Evolutionary conservation across 371 early-diverging fungal genomes (phyloP).

Genomic region (Gilbertella persicaria): DNA sequence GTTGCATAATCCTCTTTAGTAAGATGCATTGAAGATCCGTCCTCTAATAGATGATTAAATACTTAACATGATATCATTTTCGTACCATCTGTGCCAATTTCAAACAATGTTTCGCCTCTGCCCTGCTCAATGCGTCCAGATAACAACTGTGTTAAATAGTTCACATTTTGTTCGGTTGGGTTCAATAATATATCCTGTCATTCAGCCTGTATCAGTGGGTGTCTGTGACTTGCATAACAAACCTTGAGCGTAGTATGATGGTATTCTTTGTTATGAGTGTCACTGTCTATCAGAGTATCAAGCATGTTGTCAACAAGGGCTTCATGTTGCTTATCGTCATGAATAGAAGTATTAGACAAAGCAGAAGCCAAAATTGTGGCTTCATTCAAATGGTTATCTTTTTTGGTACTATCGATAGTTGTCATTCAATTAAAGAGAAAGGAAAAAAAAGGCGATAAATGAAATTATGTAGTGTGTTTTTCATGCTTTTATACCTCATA

Average conservation of each 20-base stretch:
- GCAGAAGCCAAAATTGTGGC: slow-evolving; percentile 23
- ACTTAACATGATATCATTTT: not conserved
- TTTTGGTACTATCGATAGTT: not conserved
- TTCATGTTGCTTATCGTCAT: slow-evolving; percentile 5
- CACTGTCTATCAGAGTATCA: not conserved
- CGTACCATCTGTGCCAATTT: slow-evolving; percentile 77
- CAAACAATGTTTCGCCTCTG: slow-evolving; percentile 76
- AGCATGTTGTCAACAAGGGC: slow-evolving; percentile 6
- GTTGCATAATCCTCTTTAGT: slow-evolving; percentile 58
- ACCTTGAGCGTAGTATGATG: slow-evolving; percentile 2
- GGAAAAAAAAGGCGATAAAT: not conserved
- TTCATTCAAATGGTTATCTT: slow-evolving; percentile 3
- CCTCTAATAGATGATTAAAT: slow-evolving; percentile 44
- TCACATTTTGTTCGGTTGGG: slow-evolving; percentile 44
- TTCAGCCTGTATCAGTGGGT: not conserved
- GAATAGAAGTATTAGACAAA: slow-evolving; percentile 13
- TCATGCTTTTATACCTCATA: no score
- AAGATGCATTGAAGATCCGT: slow-evolving; percentile 71
- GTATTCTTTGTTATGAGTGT: not conserved
- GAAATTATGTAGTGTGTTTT: no score
- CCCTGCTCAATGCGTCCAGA: slow-evolving; percentile 60
- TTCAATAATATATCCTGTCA: slow-evolving; percentile 40
- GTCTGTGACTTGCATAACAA: not conserved
- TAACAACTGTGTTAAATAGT: slow-evolving; percentile 45
- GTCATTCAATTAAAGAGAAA: not conserved